These are phyloP conservation scores for Fragaria ananassa DNA, from an alignment of 306 rosid genomes.

Conservation along the genomic window DNA sequence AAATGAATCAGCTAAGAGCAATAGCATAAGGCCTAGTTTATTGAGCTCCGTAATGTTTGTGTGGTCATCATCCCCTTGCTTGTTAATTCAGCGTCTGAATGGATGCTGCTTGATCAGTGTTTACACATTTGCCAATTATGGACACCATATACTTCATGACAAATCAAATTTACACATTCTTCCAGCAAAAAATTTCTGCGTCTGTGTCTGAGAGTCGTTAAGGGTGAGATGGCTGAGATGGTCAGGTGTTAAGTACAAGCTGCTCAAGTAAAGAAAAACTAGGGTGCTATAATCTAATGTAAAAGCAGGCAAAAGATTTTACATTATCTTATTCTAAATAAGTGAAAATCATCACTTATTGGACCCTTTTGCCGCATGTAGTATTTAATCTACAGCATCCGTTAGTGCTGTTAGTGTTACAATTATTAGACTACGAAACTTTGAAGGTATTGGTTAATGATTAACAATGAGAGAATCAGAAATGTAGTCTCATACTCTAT, in stretches of 20 bases:
- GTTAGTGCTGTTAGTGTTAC: background rate
- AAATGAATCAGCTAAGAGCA: conserved; percentile 7
- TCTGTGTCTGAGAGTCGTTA: background rate
- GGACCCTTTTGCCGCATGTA: background rate
- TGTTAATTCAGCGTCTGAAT: background rate
- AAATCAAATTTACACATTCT: background rate
- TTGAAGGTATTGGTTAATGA: background rate
- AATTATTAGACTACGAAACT: background rate
- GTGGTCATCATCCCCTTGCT: background rate
- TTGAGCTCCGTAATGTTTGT: background rate
- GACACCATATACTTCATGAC: background rate
- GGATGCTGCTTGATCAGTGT: background rate
- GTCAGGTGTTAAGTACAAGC: background rate
- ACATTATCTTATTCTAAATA: background rate
- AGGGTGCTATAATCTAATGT: background rate
- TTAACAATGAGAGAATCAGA: background rate
- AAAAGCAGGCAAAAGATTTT: background rate
- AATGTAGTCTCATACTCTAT: background rate
- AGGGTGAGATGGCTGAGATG: background rate
- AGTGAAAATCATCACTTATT: background rate
- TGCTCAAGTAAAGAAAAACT: background rate
- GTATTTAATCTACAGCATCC: background rate
- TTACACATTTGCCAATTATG: background rate
- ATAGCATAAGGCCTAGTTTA: background rate
- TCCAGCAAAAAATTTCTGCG: background rate